These are phyloP conservation scores for Neostapfia colusana DNA, from an alignment of 176 grass and related monocot genomes.

Conservation along the genomic window DNA sequence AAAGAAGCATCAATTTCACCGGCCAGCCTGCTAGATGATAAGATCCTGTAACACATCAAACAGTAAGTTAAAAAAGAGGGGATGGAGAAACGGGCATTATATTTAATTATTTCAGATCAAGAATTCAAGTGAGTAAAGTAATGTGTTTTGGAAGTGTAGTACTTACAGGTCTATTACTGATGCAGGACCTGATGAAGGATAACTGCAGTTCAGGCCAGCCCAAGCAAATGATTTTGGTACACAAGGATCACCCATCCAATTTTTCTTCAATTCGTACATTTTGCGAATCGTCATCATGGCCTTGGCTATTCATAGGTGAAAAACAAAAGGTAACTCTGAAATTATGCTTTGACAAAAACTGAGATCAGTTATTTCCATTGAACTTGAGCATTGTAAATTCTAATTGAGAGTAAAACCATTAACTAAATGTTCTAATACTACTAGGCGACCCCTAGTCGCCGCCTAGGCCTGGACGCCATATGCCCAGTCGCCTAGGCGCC, in stretches of 20 bases:
- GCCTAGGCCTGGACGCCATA: no score
- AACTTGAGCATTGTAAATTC: background rate
- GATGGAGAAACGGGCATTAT: background rate
- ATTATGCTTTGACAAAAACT: background rate
- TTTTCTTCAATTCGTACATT: constrained; percentile 50
- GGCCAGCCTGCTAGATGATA: constrained; percentile 48
- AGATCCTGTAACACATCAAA: constrained; percentile 25
- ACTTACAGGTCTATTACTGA: constrained; percentile 61
- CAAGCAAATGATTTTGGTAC: constrained; percentile 49
- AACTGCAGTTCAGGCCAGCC: constrained; percentile 63
- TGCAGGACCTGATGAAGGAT: constrained; percentile 23
- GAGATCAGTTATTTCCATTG: background rate
- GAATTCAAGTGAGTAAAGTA: background rate
- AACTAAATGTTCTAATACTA: no score
- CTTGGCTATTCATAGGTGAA: constrained; percentile 31
- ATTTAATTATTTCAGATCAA: background rate
- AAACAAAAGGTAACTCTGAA: background rate
- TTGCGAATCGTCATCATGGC: constrained; percentile 55
- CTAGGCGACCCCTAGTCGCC: no score
- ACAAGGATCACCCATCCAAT: constrained; percentile 80
- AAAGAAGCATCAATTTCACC: constrained; percentile 44
- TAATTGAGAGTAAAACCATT: background rate
- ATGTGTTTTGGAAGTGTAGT: background rate
- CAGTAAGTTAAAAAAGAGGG: background rate
- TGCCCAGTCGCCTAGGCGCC: no score